Evolutionary conservation across 1,284 basidiomycete genomes (phyloP).

Genomic region (Termitomyces sp.): DNA sequence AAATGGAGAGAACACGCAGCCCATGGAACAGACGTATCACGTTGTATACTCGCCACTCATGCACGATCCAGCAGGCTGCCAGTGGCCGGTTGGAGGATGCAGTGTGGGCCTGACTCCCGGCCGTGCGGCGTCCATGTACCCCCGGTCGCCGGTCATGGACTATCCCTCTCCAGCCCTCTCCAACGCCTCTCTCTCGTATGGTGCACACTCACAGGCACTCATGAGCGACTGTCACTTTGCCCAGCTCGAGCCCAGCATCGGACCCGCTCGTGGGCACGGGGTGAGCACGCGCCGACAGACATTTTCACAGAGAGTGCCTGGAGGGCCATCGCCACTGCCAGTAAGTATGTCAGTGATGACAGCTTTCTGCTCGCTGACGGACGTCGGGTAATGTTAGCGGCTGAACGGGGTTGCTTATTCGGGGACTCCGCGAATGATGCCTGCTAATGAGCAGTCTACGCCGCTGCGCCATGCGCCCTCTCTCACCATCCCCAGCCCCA

Average conservation of each 20-base stretch:
- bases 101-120: constrained; percentile 12
- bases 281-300: constrained; percentile 35
- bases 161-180: constrained; percentile 35
- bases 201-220: constrained; percentile 8
- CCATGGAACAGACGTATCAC: constrained; percentile 4
- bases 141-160: constrained; percentile 22
- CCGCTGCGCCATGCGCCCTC: constrained; percentile 23
- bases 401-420: constrained; percentile 19
- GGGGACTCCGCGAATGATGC: constrained; percentile 36
- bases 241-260: constrained; percentile 50
- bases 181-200: constrained; percentile 24
- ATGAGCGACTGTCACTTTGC: constrained; percentile 16
- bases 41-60: constrained; percentile 4
- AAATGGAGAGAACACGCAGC: background rate
- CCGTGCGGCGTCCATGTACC: constrained; percentile 14
- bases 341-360: background rate
- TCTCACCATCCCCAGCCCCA: constrained; percentile 18
- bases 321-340: constrained; percentile 21
- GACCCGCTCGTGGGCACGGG: constrained; percentile 48
- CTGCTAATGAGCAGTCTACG: constrained; percentile 17
- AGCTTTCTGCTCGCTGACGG: constrained; percentile 1
- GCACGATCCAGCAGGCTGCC: constrained; percentile 14
- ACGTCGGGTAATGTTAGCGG: constrained; percentile 14
- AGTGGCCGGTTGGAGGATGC: constrained; percentile 14
- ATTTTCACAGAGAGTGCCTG: constrained; percentile 29